Evolutionary conservation across 2,329 filamentous ascomycete genomes (phyloP).

Genomic region (Lachnellula hyalina): DNA sequence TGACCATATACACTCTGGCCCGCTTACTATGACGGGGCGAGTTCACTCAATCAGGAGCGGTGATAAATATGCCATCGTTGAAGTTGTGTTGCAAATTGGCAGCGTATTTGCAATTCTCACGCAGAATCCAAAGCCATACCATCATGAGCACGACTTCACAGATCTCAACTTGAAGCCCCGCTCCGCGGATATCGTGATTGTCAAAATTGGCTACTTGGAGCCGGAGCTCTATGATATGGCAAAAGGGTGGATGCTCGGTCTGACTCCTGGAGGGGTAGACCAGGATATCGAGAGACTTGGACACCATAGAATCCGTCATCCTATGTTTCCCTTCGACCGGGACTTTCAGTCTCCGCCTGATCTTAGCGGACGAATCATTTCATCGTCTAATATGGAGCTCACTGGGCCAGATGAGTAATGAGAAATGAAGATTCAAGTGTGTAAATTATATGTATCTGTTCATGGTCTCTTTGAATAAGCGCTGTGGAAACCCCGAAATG

Average conservation of each 20-base stretch:
- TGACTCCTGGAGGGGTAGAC: slow-evolving; percentile 50
- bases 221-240: slow-evolving; percentile 50
- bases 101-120: slow-evolving; percentile 48
- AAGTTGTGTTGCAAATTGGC: slow-evolving; percentile 46
- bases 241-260: slow-evolving; percentile 47
- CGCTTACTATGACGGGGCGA: slow-evolving; percentile 45
- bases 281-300: slow-evolving; percentile 45
- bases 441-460: too few relatives aligned
- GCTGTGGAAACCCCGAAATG: too few relatives aligned
- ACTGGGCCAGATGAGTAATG: slow-evolving; percentile 11
- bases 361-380: slow-evolving; percentile 34
- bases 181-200: slow-evolving; percentile 44
- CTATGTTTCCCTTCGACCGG: slow-evolving; percentile 45
- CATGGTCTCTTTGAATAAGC: too few relatives aligned
- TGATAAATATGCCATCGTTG: slow-evolving; percentile 41
- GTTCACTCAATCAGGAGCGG: slow-evolving; percentile 47
- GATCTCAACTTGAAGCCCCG: slow-evolving; percentile 42
- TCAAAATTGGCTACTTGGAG: slow-evolving; percentile 53
- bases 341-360: slow-evolving; percentile 32
- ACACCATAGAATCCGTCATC: slow-evolving; percentile 42
- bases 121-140: slow-evolving; percentile 48
- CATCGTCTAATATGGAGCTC: slow-evolving; percentile 30
- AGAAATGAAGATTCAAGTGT: neutral
- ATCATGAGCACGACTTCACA: slow-evolving; percentile 47
- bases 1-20: slow-evolving; percentile 43